Percentiles rank a stretch among this genome's conserved stretches.
phyloP scores from a whole-genome alignment of 2,329 filamentous ascomycete genomes.

The Fusarium torulosum region DNA sequence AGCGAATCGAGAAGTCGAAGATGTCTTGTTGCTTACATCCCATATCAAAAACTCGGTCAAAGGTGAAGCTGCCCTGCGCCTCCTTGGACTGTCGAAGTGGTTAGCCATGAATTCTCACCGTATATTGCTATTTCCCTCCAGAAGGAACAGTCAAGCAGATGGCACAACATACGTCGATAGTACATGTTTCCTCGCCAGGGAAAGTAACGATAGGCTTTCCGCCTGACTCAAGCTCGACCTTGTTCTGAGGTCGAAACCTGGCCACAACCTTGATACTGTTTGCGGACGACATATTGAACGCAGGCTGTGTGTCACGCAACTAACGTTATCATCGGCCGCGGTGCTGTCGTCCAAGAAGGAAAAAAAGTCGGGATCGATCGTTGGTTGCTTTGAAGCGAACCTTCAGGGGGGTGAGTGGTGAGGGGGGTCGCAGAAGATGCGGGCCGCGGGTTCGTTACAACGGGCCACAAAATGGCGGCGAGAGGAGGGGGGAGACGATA shows the following conservation, averaged over 20 bases:
- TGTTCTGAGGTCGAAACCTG: slow-evolving; percentile 97
- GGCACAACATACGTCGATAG: slow-evolving; percentile 75
- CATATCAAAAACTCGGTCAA: slow-evolving; percentile 98
- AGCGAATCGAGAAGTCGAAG: slow-evolving; percentile 96
- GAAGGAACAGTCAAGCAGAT: slow-evolving; percentile 8
- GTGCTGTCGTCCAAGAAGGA: slow-evolving; percentile 30
- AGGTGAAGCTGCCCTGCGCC: slow-evolving; percentile 88
- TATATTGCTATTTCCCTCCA: not conserved
- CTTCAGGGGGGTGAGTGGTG: slow-evolving; percentile 41
- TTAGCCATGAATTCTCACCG: slow-evolving; percentile 41
- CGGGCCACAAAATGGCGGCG: slow-evolving; percentile 46
- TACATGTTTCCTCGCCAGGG: slow-evolving; percentile 88
- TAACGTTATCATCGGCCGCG: slow-evolving; percentile 47
- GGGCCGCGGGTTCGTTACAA: slow-evolving; percentile 38
- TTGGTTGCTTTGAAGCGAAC: slow-evolving; percentile 33
- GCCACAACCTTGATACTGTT: slow-evolving; percentile 90
- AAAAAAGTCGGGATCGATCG: slow-evolving; percentile 35
- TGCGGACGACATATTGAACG: slow-evolving; percentile 65
- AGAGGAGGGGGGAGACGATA: slow-evolving; percentile 30
- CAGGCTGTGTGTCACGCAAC: slow-evolving; percentile 40
- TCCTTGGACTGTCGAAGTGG: slow-evolving; percentile 77
- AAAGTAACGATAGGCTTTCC: slow-evolving; percentile 94
- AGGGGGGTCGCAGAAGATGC: slow-evolving; percentile 42
- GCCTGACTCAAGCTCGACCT: slow-evolving; percentile 88
- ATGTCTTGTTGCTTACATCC: slow-evolving; percentile 89